These are phyloP conservation scores for Omphalotus guepiniiformis DNA, from an alignment of 768 basidiomycete genomes.

Conservation along the genomic window DNA sequence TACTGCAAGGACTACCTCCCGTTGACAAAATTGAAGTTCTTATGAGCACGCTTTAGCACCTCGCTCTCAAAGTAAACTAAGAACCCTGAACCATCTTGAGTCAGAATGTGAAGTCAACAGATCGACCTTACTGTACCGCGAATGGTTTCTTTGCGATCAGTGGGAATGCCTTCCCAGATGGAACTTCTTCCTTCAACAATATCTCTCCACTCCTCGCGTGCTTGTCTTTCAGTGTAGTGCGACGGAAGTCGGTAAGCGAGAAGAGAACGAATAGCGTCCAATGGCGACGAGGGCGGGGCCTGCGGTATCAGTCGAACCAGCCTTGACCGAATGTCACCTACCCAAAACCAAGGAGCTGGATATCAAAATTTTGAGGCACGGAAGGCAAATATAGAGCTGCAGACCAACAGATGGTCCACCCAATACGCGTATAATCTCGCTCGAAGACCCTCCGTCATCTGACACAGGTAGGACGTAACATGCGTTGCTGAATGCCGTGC, in stretches of 20 bases:
- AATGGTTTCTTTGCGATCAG: slow-evolving; percentile 88
- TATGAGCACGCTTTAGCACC: slow-evolving; percentile 83
- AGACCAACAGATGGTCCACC: slow-evolving; percentile 87
- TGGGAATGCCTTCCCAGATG: slow-evolving; percentile 84
- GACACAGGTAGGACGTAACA: slow-evolving; percentile 90
- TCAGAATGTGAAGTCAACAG: neutral
- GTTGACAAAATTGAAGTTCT: slow-evolving; percentile 91
- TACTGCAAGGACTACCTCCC: slow-evolving; percentile 54
- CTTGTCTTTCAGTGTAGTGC: slow-evolving; percentile 62
- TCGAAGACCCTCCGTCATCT: slow-evolving; percentile 93
- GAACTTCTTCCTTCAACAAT: slow-evolving; percentile 83
- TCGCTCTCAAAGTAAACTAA: slow-evolving; percentile 91
- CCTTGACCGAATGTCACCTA: slow-evolving; percentile 87
- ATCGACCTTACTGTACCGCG: slow-evolving; percentile 49
- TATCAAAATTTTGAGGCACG: slow-evolving; percentile 11
- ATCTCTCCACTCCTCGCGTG: slow-evolving; percentile 87
- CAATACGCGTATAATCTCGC: slow-evolving; percentile 89
- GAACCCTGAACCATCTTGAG: slow-evolving; percentile 57
- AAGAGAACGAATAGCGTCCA: slow-evolving; percentile 71
- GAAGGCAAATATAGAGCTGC: slow-evolving; percentile 15
- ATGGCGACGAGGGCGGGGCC: slow-evolving; percentile 51
- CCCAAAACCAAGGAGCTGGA: neutral
- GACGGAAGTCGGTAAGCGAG: slow-evolving; percentile 78
- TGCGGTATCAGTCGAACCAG: slow-evolving; percentile 83
- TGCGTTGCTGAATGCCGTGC: slow-evolving; percentile 72